Evolutionary conservation across 106 monocot species (phyloP).

Genomic region (Xerophyta viscosa): DNA sequence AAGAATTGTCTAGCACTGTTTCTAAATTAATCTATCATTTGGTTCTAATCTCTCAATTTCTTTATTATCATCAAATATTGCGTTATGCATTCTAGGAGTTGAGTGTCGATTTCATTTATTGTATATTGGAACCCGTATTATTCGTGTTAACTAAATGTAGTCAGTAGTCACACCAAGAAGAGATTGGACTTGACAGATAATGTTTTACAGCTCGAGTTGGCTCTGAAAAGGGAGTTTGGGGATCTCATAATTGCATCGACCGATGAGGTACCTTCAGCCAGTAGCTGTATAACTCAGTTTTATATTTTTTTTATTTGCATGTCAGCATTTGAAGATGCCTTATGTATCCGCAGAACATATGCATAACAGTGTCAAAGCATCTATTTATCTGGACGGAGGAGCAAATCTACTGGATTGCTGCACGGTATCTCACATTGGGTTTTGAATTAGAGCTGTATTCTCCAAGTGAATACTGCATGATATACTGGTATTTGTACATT

Average conservation of each 20-base stretch:
- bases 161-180: neutral
- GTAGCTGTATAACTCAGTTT: no score
- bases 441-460: slow-evolving; percentile 90
- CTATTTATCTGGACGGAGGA: slow-evolving; percentile 79
- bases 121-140: no score
- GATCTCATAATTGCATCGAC: slow-evolving; percentile 22
- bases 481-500: slow-evolving; percentile 97
- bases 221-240: slow-evolving; percentile 57
- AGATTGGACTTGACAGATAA: slow-evolving; percentile 4
- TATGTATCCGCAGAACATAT: slow-evolving; percentile 35
- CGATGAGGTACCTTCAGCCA: slow-evolving; percentile 63
- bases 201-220: slow-evolving; percentile 71
- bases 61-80: no score
- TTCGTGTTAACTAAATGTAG: no score
- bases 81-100: no score
- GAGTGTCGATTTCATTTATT: no score
- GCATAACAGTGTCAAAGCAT: slow-evolving; percentile 49
- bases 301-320: no score
- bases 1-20: no score
- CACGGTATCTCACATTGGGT: slow-evolving; percentile 78
- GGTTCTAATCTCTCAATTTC: no score
- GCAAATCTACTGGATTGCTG: slow-evolving; percentile 93
- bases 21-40: no score
- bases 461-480: slow-evolving; percentile 85
- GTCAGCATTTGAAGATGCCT: neutral